Evolutionary conservation across 2,329 filamentous ascomycete species (phyloP).

Genomic region (Aspergillus costaricaensis): DNA sequence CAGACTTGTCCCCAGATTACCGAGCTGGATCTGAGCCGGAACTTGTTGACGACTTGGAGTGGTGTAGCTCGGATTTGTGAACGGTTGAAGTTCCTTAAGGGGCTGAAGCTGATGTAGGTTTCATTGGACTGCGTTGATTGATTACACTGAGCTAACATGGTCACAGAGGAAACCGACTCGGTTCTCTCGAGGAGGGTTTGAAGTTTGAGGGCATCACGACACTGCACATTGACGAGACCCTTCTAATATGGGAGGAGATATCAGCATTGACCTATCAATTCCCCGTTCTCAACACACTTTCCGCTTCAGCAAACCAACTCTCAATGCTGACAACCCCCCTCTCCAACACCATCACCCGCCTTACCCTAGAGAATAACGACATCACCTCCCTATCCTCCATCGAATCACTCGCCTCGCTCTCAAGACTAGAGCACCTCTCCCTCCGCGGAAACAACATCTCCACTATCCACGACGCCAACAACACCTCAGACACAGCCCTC

Average conservation of each 20-base stretch:
- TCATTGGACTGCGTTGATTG: no score
- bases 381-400: constrained; percentile 41
- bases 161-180: constrained; percentile 70
- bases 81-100: constrained; percentile 66
- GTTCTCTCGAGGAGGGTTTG: constrained; percentile 41
- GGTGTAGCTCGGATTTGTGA: constrained; percentile 71
- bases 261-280: constrained; percentile 36
- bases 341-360: constrained; percentile 41
- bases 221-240: constrained; percentile 66
- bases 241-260: constrained; percentile 63
- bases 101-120: constrained; percentile 70
- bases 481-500: constrained; percentile 38
- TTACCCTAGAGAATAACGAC: constrained; percentile 54
- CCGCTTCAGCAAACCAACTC: constrained; percentile 41
- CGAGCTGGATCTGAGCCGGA: constrained; percentile 83
- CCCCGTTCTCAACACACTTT: constrained; percentile 37
- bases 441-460: constrained; percentile 77
- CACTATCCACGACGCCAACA: constrained; percentile 40
- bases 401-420: constrained; percentile 56
- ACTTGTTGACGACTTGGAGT: constrained; percentile 69
- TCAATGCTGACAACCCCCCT: constrained; percentile 32
- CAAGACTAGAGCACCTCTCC: constrained; percentile 51
- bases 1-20: constrained; percentile 59
- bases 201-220: constrained; percentile 58
- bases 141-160: constrained; percentile 25